Base-by-base conservation (phyloP, 371 early-diverging fungal genomes). In the Actinomucor elegans region DNA sequence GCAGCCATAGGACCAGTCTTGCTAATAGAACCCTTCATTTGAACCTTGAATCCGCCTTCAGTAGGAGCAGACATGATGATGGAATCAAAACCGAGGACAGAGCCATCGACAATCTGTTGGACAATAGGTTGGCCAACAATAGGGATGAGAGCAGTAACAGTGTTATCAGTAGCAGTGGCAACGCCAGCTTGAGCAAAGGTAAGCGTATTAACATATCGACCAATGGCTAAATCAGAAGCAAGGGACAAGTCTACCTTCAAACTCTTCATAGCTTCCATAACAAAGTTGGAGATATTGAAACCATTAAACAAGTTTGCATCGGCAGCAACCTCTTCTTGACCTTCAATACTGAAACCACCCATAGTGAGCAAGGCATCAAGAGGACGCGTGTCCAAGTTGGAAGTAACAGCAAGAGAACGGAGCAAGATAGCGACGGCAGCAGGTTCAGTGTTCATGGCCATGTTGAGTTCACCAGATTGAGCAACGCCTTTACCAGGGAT, bases 1-100 rank as follows among this genome's bases (percentile, higher is more conserved):
- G 85, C 85, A 55, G 69, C 75, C 71, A 87, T 73, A 20, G 79
- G 80, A 47, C 88, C 88, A 21, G 85, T 81, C 42, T 81, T 66
- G 27, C 70, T 52, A 70, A 85, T 81, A 12, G 63, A 44, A 38
- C 87, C 87, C 42, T 62, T 57, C 75, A 82, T 80, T 34, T 67
- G 67, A 37, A 84, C 75, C 49, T 72, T 75, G 75, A 83, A 82
- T 10, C 64, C 48, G 36, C 48, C 31, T 14, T 80, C 73, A 6
- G 78, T 71, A 21, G 80, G 72, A 20, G 74, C 59, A 17, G 83
- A 80, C 50, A 87, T 71, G 35, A 64, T 31, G 29, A 77, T 61
- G 14, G 75, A 67, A 29, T 61, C 62, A 55, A 87, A 75, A 2
- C 66, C 66, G 58, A 87, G 76, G 24, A 38, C 66, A 44, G 79